A percentile compares a stretch with the other conserved stretches of the same genome.
Evolutionary conservation across 345 rosid genomes (phyloP).

Genomic region (Eucalyptus brandiana): DNA sequence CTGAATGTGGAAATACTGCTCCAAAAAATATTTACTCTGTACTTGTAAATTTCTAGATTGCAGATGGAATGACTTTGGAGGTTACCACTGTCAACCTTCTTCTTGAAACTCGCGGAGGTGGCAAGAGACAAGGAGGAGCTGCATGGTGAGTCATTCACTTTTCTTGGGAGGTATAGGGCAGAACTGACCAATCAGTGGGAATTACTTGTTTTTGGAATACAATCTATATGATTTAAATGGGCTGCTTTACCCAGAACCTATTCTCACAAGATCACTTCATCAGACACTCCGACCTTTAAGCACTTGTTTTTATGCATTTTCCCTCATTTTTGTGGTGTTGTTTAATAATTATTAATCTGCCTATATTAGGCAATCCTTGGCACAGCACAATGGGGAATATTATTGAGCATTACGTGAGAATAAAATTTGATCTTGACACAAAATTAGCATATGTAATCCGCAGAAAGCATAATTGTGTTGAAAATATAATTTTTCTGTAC

Average conservation of each 20-base stretch:
- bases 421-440: neutral
- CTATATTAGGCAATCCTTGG: neutral
- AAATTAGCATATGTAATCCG: neutral
- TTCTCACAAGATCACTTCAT: neutral
- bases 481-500: neutral
- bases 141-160: slow-evolving; percentile 53
- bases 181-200: neutral
- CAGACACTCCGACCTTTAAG: neutral
- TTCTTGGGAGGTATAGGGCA: neutral
- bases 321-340: neutral
- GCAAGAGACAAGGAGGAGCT: slow-evolving; percentile 61
- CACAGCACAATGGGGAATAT: neutral
- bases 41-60: slow-evolving; percentile 49
- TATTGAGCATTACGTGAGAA: neutral
- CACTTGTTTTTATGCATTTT: neutral
- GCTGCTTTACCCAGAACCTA: neutral
- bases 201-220: neutral
- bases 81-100: slow-evolving; percentile 85
- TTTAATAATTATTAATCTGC: neutral
- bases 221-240: neutral
- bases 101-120: slow-evolving; percentile 81
- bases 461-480: neutral
- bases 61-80: slow-evolving; percentile 98
- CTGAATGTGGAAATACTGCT: neutral
- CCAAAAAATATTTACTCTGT: neutral